Evolutionary conservation across 1,284 basidiomycete genomes (phyloP), one percentile per base, ranked within the genome.

Genomic region (Papiliotrema nemorosa): DNA sequence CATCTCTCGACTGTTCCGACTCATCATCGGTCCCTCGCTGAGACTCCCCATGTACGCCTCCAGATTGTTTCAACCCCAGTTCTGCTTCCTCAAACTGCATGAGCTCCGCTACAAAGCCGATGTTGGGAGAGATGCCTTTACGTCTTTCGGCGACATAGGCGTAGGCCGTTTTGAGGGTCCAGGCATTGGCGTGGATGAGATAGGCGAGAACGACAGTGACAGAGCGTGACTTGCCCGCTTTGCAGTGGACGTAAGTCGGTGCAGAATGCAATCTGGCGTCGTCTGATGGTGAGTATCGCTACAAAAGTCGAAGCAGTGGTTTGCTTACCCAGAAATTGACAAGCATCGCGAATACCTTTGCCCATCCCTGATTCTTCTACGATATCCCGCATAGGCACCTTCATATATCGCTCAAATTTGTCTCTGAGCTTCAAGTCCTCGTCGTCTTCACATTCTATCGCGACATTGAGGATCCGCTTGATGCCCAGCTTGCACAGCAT

Each of bases 131-230:
- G 60, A 97, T 92, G 58, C 87, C 89, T 59, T 87, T 87, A 41
- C 94, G 82, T 9, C 90, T 82, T 63, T 93, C 90, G 36, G 89
- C 80, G 21, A 97, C 93, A 67, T 90, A 93, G 1, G 85, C 78
- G 69, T 97, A 97, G 0, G 93, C 88, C 45, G 84, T 84, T 26
- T 88, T 87, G 44, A 97, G 81, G 7, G 90, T 87, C 93, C 93
- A 97, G 62, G 91, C 89, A 65, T 96, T 90, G 5, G 91, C 88
- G 64, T 96, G 91, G 59, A 98, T 97, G 45, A 98, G 84, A 71
- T 96, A 97, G 1, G 90, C 94, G 77, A 98, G 90, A 35, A 97
- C 92, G 9, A 91, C 88, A 0, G 90, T 96, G n/a, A 97, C 93
- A 0, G 88, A 92, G 16, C 94, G 85, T 1, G 89, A 92, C 77